Evolutionary conservation across 106 monocot genomes (phyloP).

Genomic region (Dendrobium chrysotoxum): DNA sequence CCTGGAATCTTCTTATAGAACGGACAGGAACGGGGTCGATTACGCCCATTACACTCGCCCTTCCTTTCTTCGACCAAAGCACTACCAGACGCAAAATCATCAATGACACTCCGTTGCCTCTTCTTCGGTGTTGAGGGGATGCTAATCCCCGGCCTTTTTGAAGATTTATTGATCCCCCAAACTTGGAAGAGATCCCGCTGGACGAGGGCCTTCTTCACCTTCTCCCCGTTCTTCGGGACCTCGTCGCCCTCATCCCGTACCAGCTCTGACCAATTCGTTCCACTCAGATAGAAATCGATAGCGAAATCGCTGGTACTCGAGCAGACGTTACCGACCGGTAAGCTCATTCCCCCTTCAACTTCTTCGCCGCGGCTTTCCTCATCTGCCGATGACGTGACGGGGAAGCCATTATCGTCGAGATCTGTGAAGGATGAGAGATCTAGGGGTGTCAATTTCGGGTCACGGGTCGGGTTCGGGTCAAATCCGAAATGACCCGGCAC

Average conservation of each 20-base stretch:
- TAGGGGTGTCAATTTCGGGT: too few species aligned
- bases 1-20: slow-evolving; percentile 73
- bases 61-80: neutral
- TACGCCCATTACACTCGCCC: neutral
- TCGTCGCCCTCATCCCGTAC: neutral
- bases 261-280: slow-evolving; percentile 44
- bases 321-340: neutral
- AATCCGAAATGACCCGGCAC: too few species aligned
- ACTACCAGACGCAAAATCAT: neutral
- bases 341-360: neutral
- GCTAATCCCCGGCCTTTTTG: neutral
- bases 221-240: neutral
- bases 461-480: too few species aligned
- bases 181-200: slow-evolving; percentile 57
- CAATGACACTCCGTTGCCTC: slow-evolving; percentile 8
- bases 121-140: neutral
- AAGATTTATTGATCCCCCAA: slow-evolving; percentile 51
- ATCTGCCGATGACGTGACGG: neutral
- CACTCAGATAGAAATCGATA: slow-evolving; percentile 46
- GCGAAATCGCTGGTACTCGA: slow-evolving; percentile 20
- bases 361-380: slow-evolving; percentile 8
- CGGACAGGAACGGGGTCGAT: slow-evolving; percentile 36
- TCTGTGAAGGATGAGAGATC: slow-evolving; percentile 4
- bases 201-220: slow-evolving; percentile 19
- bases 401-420: slow-evolving; percentile 50